phyloP scores from a whole-genome alignment of 805 yeast genomes.

The Henningerozyma blattae region DNA sequence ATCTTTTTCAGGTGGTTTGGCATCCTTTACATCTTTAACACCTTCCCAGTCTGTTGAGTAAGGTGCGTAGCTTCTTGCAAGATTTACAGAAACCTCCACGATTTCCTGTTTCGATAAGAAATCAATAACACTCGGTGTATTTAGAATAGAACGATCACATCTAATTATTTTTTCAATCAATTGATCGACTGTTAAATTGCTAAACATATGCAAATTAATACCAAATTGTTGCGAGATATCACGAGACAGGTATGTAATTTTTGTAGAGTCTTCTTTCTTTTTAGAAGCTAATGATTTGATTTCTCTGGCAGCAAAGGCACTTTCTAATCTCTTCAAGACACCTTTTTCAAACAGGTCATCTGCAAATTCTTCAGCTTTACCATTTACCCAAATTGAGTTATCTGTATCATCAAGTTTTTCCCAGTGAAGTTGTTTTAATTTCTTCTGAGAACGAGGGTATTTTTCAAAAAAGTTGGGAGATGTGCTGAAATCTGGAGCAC shows the following conservation, averaged over 20 bases:
- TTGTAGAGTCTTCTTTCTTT: slow-evolving; percentile 37
- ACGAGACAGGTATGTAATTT: slow-evolving; percentile 60
- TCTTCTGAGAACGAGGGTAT: slow-evolving; percentile 58
- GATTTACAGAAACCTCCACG: slow-evolving; percentile 57
- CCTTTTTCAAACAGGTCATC: slow-evolving; percentile 65
- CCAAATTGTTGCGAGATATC: slow-evolving; percentile 93
- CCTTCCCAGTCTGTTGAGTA: slow-evolving; percentile 63
- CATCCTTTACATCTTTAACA: slow-evolving; percentile 27
- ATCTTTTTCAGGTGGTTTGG: slow-evolving; percentile 49
- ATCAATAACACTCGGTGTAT: slow-evolving; percentile 66
- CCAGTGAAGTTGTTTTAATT: slow-evolving; percentile 94
- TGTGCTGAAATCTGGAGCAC: slow-evolving; percentile 24
- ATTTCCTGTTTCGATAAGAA: slow-evolving; percentile 69
- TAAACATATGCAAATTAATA: slow-evolving; percentile 75
- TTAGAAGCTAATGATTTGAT: slow-evolving; percentile 36
- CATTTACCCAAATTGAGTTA: slow-evolving; percentile 75
- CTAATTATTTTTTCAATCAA: slow-evolving; percentile 59
- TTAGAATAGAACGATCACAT: slow-evolving; percentile 64
- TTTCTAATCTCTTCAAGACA: slow-evolving; percentile 71
- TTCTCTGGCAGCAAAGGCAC: slow-evolving; percentile 77
- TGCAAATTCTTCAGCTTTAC: slow-evolving; percentile 43
- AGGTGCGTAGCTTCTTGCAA: slow-evolving; percentile 66
- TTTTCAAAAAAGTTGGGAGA: slow-evolving; percentile 30
- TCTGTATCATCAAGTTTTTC: slow-evolving; percentile 78
- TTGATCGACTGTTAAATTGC: slow-evolving; percentile 47